These are phyloP conservation scores for Pseudonectria foliicola DNA, from an alignment of 2,329 filamentous ascomycete species.

Conservation along the genomic window DNA sequence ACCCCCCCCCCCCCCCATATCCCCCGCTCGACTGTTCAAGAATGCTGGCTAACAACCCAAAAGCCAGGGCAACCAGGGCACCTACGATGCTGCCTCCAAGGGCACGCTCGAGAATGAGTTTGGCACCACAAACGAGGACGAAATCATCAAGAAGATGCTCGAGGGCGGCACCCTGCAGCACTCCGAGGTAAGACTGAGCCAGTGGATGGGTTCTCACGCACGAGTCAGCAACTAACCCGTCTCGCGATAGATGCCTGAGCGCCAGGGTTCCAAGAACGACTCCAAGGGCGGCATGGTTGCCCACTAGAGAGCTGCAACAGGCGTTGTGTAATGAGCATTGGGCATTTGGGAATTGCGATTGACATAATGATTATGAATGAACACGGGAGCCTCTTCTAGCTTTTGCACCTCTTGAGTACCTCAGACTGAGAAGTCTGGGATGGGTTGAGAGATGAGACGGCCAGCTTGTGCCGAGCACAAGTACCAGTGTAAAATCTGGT, in stretches of 20 bases:
- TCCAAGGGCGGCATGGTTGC: constrained; percentile 36
- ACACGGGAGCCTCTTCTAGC: too few relatives aligned
- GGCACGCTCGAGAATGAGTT: constrained; percentile 76
- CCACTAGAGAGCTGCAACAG: constrained; percentile 28
- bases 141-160: constrained; percentile 74
- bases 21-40: too few relatives aligned
- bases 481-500: too few relatives aligned
- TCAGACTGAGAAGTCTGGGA: too few relatives aligned
- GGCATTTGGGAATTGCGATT: constrained; percentile 7
- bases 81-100: constrained; percentile 70
- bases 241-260: constrained; percentile 39
- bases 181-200: constrained; percentile 36
- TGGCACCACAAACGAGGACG: constrained; percentile 70
- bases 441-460: too few relatives aligned
- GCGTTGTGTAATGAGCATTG: constrained; percentile 1
- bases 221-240: constrained; percentile 3
- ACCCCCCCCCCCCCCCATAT: too few relatives aligned
- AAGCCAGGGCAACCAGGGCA: constrained; percentile 81
- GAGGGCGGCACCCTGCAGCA: constrained; percentile 66
- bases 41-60: constrained; percentile 10
- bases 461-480: too few relatives aligned
- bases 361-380: background rate
- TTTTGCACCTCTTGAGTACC: too few relatives aligned
- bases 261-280: constrained; percentile 48
- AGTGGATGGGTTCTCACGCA: background rate